Base-by-base conservation (phyloP, 176 grass and related monocot species). In the Bromus sterilis region DNA sequence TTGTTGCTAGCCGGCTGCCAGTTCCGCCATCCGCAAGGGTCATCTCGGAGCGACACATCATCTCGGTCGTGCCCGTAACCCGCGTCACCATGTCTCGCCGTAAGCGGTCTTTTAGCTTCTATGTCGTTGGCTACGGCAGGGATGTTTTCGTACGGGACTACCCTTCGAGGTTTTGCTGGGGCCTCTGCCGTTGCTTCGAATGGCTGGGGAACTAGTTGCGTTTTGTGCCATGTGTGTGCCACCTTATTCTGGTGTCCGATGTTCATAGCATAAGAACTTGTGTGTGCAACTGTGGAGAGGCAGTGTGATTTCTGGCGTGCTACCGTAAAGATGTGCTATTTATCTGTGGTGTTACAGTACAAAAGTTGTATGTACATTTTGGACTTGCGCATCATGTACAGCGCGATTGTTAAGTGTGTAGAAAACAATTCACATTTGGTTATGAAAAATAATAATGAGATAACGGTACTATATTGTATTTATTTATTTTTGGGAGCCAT, bases 181-280 rank as follows among this genome's bases (percentile, higher is more conserved):
- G 93, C 57, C 91, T 98, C 62, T 95, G 90, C 30, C 91, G 93
- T 72, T 98, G 96, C 82, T 98, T 98, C 40, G 90, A 95, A 12
- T 95, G 96, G 96, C 34, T 98, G 23, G 4, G 65, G 15, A 74
- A 82, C 39, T 89, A 89, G 83, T 44, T 63, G 9, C 15, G 25
- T 34, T 56, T 30, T 5, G 24, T 77, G 24, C 36, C n/a, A 61
- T 66, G 34, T 46, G 34, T 46, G 24, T 86, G 29, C 25, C 29
- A 3, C n/a, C 25, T 48, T 36, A 29, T 60, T 58, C 18, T 15
- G 12, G 30, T 49, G 16, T 59, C 39, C 18, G 21, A 32, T 66
- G 7, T 48, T 77, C 9, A 39, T 8, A 48, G 14, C 48, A 80
- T 26, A 14, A 34, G 1, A 60, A 75, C 39, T 1, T 40, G n/a